Evolutionary conservation across 148 eudicot genomes (phyloP).

Genomic region (Chenopodium formosanum): DNA sequence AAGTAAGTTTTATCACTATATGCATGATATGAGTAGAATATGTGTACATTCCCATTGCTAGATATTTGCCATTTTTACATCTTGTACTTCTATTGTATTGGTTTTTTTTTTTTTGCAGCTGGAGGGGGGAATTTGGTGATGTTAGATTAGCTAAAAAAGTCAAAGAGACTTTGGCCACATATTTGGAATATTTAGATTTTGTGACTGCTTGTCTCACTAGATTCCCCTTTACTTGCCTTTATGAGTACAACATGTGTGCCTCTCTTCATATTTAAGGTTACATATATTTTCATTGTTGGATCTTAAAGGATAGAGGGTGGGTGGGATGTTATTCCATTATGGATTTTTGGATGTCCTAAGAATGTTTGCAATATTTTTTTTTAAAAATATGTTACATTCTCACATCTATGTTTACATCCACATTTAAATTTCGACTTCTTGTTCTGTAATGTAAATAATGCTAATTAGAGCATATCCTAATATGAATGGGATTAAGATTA

Average conservation of each 20-base stretch:
- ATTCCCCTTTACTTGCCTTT: too few relatives aligned
- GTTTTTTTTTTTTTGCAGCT: too few relatives aligned
- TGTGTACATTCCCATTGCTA: background rate
- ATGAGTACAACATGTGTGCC: too few relatives aligned
- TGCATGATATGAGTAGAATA: background rate
- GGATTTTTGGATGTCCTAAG: background rate
- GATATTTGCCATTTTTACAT: background rate
- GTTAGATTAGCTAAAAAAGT: too few relatives aligned
- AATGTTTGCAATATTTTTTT: background rate
- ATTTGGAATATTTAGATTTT: too few relatives aligned
- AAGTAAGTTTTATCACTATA: slow-evolving; percentile 41
- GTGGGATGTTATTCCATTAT: background rate
- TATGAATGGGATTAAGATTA: background rate
- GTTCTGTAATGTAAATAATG: background rate
- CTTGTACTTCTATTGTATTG: background rate
- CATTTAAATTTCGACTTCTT: background rate
- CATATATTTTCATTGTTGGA: background rate
- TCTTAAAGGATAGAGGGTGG: background rate
- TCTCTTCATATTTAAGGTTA: too few relatives aligned
- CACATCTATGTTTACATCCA: background rate
- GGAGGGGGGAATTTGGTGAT: too few relatives aligned
- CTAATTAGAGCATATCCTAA: background rate
- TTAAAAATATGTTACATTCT: background rate
- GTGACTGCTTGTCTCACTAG: too few relatives aligned
- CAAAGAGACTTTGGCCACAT: too few relatives aligned